A percentile compares a stretch with the other conserved stretches of the same genome.
These are phyloP conservation scores for Galerina sulciceps DNA, from an alignment of 768 basidiomycete genomes.

Conservation along the genomic window DNA sequence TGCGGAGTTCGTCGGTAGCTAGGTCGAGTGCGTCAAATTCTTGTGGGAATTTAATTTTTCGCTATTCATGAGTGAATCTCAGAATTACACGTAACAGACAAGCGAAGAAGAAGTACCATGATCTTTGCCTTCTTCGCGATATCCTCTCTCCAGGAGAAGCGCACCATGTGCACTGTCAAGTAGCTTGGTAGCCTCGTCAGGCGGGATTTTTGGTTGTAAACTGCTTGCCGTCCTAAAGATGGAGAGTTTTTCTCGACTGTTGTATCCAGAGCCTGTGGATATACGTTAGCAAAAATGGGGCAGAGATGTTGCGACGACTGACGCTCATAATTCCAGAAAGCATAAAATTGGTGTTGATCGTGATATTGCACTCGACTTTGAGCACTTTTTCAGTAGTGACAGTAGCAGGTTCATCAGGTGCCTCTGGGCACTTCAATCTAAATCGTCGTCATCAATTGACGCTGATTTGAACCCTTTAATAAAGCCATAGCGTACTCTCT, in stretches of 20 bases:
- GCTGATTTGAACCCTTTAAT: background rate
- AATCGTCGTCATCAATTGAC: background rate
- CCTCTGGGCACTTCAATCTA: constrained; percentile 83
- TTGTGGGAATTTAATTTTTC: constrained; percentile 90
- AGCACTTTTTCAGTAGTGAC: constrained; percentile 72
- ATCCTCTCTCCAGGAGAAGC: constrained; percentile 93
- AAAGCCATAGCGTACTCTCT: constrained; percentile 52
- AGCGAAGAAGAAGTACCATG: constrained; percentile 58
- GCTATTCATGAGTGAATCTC: constrained; percentile 40
- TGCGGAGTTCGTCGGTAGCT: constrained; percentile 77
- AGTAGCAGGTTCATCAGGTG: constrained; percentile 74
- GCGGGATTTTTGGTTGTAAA: constrained; percentile 81
- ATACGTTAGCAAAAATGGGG: background rate
- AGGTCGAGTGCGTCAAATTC: constrained; percentile 89
- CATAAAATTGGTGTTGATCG: constrained; percentile 86
- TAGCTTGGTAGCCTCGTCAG: constrained; percentile 84
- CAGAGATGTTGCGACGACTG: constrained; percentile 10
- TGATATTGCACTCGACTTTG: constrained; percentile 94
- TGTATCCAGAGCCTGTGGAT: constrained; percentile 76
- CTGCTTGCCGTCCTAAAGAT: constrained; percentile 76
- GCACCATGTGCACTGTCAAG: constrained; percentile 92
- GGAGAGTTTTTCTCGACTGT: constrained; percentile 87
- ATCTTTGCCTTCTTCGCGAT: constrained; percentile 95
- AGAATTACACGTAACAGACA: background rate
- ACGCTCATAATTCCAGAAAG: constrained; percentile 83